Evolutionary conservation across 805 yeast species (phyloP), one percentile per base, ranked within the genome.

Genomic region (Helenozyma baotianmanensis): DNA sequence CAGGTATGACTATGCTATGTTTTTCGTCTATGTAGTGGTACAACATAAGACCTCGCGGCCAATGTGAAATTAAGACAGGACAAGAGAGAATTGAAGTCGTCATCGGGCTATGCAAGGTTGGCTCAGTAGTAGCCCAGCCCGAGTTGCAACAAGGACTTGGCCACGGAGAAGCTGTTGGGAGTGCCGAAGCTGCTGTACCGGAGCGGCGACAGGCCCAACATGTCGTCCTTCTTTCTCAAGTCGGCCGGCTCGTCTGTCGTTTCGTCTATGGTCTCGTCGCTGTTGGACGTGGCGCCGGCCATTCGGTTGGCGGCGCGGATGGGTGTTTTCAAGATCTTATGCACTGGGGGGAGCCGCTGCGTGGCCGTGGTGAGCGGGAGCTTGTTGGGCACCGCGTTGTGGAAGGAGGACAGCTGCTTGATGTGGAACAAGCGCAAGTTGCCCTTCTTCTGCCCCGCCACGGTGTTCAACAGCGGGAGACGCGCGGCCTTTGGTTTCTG

Each of bases 141-240:
- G 44, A 66, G 59, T 48, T 63, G 70, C 37, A 66, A 58, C 45
- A 66, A 62, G 14, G 70, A 62, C 47, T 64, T 65, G 23, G 72
- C 72, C 34, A 66, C 70, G 30, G 62, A 56, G 39, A 66, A 66
- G 32, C 68, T 60, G 48, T 63, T 66, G 31, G 72, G 72, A 14
- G 72, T 66, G n/a, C 68, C 68, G 33, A 64, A 62, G 28, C 52
- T 50, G 36, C 29, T 38, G 28, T 36, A 21, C 40, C 58, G 38
- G 23, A 60, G 43, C 4, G 71, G 70, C 27, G 68, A 62, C 9
- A 64, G 57, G 19, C 56, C 47, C 32, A 61, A 53, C 6, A 59
- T 39, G 34, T 55, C 50, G 33, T 44, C 45, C 22, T 37, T 37
- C 21, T 33, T 40, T 23, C 39, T 40, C 17, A 43, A 48, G 34